These are phyloP conservation scores for Microbotryum scabiosae DNA, from an alignment of 1,284 basidiomycete species.

Conservation along the genomic window DNA sequence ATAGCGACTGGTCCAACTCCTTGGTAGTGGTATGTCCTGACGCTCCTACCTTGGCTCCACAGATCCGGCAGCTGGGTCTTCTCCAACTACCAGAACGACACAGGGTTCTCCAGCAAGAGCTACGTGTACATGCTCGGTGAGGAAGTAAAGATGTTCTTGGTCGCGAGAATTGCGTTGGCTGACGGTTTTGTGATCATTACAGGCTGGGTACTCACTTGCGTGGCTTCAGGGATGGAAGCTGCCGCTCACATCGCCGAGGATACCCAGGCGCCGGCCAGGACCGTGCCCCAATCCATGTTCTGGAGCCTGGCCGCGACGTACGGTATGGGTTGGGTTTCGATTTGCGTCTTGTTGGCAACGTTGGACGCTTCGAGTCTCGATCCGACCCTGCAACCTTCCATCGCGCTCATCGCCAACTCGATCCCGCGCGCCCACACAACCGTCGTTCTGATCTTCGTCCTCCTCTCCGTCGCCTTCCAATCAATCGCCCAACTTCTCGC, in stretches of 20 bases:
- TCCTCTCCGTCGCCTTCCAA: slow-evolving; percentile 31
- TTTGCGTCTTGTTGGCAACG: slow-evolving; percentile 25
- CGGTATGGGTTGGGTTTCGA: slow-evolving; percentile 31
- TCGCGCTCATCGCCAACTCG: slow-evolving; percentile 25
- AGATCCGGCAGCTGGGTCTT: slow-evolving; percentile 32
- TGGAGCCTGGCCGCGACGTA: slow-evolving; percentile 32
- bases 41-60: not conserved
- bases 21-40: not conserved
- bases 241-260: slow-evolving; percentile 34
- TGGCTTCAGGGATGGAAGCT: slow-evolving; percentile 33
- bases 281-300: slow-evolving; percentile 34
- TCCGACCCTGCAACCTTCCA: slow-evolving; percentile 17
- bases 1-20: not conserved
- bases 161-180: not conserved
- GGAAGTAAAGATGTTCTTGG: not conserved
- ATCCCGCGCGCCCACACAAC: slow-evolving; percentile 17
- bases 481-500: slow-evolving; percentile 34
- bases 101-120: slow-evolving; percentile 25
- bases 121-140: slow-evolving; percentile 34
- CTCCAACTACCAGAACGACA: slow-evolving; percentile 28
- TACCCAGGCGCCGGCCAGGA: slow-evolving; percentile 30
- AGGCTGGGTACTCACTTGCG: slow-evolving; percentile 33
- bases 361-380: slow-evolving; percentile 13
- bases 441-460: slow-evolving; percentile 28
- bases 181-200: not conserved